These are phyloP conservation scores for Hippophae tibetana DNA, from an alignment of 306 rosid species.

Conservation along the genomic window DNA sequence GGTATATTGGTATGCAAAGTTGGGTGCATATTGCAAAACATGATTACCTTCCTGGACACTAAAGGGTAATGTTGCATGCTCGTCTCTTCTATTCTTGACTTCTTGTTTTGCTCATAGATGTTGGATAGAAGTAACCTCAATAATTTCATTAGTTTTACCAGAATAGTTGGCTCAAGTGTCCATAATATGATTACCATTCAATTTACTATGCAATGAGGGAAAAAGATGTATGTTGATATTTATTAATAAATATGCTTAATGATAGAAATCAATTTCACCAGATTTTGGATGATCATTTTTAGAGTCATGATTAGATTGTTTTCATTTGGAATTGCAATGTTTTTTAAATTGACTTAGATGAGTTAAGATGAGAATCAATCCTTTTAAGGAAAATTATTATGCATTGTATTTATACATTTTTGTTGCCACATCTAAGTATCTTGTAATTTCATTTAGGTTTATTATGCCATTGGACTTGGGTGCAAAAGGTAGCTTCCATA, in stretches of 20 bases:
- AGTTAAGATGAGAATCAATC: not conserved
- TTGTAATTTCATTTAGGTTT: conserved; percentile 73
- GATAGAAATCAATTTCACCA: no score
- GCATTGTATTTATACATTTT: not conserved
- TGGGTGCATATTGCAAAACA: conserved; percentile 88
- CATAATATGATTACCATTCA: no score
- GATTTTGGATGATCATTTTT: no score
- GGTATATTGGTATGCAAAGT: conserved; percentile 95
- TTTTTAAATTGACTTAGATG: no score
- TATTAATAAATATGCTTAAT: no score
- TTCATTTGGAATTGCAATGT: no score
- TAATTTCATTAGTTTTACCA: no score
- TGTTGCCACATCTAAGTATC: conserved; percentile 25
- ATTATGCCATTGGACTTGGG: conserved; percentile 98
- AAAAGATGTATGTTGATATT: no score
- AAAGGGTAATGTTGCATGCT: conserved; percentile 50
- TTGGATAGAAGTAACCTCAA: no score
- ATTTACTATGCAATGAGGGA: no score
- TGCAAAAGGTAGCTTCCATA: conserved; percentile 98
- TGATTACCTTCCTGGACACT: conserved; percentile 67
- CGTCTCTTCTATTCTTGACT: conserved; percentile 13
- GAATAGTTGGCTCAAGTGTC: no score
- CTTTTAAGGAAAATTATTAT: not conserved
- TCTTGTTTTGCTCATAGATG: not conserved
- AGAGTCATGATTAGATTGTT: no score